phyloP scores from a whole-genome alignment of 768 basidiomycete species.

The Lactarius trivialis region DNA sequence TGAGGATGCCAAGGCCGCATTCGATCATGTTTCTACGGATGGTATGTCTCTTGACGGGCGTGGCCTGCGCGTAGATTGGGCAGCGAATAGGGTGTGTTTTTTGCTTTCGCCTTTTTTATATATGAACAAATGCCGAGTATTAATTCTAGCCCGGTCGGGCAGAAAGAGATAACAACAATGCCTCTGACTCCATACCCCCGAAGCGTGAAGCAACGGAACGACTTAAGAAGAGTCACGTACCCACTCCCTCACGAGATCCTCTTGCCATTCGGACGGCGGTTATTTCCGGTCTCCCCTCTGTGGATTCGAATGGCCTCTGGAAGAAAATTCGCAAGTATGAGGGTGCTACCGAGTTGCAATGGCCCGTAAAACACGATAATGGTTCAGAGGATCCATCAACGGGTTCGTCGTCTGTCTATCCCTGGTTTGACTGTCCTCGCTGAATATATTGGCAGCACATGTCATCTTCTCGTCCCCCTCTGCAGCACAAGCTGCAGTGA shows the following conservation, averaged over 20 bases:
- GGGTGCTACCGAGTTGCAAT: slow-evolving; percentile 72
- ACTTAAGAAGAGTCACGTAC: slow-evolving; percentile 28
- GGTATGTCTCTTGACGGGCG: slow-evolving; percentile 63
- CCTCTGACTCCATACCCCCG: neutral
- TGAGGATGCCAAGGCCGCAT: slow-evolving; percentile 79
- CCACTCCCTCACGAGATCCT: slow-evolving; percentile 49
- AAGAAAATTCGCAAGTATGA: slow-evolving; percentile 79
- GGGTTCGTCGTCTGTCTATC: slow-evolving; percentile 36
- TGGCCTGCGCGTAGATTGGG: slow-evolving; percentile 71
- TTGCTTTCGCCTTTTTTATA: slow-evolving; percentile 17
- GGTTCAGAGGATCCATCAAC: slow-evolving; percentile 45
- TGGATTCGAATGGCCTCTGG: slow-evolving; percentile 67
- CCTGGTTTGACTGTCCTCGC: neutral
- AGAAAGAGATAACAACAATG: slow-evolving; percentile 13
- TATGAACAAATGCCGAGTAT: slow-evolving; percentile 6
- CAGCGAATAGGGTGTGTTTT: slow-evolving; percentile 60
- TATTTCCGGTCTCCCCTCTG: slow-evolving; percentile 62
- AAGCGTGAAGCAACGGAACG: slow-evolving; percentile 32
- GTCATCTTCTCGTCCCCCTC: slow-evolving; percentile 65
- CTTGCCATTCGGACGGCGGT: slow-evolving; percentile 79
- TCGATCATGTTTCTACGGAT: slow-evolving; percentile 56
- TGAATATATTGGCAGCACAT: slow-evolving; percentile 43
- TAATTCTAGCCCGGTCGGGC: slow-evolving; percentile 13
- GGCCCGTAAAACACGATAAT: slow-evolving; percentile 44
- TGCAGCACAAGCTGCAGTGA: slow-evolving; percentile 62